Base-by-base conservation (phyloP, 148 eudicot species). In the Oxyria digyna region DNA sequence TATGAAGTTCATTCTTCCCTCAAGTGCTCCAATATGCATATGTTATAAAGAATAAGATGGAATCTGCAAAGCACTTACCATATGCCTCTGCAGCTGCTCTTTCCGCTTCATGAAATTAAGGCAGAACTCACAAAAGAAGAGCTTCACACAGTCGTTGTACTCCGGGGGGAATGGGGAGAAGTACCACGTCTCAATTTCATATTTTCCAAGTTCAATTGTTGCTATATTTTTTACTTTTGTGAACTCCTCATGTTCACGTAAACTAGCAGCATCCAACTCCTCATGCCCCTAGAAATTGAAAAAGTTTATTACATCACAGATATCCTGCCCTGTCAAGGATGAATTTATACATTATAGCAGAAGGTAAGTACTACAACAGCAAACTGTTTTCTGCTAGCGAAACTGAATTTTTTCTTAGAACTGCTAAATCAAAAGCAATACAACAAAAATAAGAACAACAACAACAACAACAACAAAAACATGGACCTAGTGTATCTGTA, bases 101-200 rank as follows among this genome's bases (percentile, higher is more conserved):
- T 85, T 88, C 57, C 91, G 96, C 80, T 90, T 93, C 98, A 93
- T 87, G 81, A 93, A 93, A 81, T 83, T 93, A 74, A 93, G 92
- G 82, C 98, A 93, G 76, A 93, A 93, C 78, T 93, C 98, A 76
- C 98, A 93, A 76, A 93, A 93, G 87, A 67, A 90, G 71, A 93
- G 89, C 91, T 93, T 89, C 74, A 83, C 77, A 78, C 88, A 86
- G 72, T 93, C 98, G 77, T 87, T 87, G 85, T 87, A 93, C 80
- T 89, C 98, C 42, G 98, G 95, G 29, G 98, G 98, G 72, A 93
- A 93, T 33, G 98, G 98, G 67, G 98, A 93, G 81, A 93, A 93
- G 79, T 93, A 93, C 98, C 98, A 93, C 27, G 98, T 93, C 92
- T 93, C 96, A 78, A 93, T 93, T 85, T 93, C 98, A 73, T 93